Evolutionary conservation across 768 basidiomycete species (phyloP).

Genomic region (Hemileccinum impolitum): DNA sequence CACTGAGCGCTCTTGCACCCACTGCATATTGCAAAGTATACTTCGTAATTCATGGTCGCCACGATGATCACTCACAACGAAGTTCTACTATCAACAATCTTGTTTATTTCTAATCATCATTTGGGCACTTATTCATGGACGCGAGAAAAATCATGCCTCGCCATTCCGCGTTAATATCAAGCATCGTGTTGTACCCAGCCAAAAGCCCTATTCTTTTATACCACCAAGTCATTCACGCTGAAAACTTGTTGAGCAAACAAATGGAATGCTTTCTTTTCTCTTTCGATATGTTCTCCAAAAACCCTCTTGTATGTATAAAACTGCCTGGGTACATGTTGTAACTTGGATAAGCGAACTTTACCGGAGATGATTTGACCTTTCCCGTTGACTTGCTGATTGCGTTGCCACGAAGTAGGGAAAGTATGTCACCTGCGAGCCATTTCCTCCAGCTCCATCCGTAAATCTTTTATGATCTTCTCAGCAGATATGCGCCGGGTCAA

Average conservation of each 20-base stretch:
- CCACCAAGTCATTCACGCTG: constrained; percentile 13
- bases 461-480: constrained; percentile 22
- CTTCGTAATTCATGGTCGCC: neutral
- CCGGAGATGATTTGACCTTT: too few relatives aligned
- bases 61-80: neutral
- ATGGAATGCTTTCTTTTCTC: constrained; percentile 16
- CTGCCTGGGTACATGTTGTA: neutral
- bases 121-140: constrained; percentile 17
- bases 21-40: constrained; percentile 1
- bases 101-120: constrained; percentile 29
- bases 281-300: constrained; percentile 17
- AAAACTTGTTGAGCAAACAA: constrained; percentile 12
- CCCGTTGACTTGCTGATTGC: neutral
- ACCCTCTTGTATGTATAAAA: constrained; percentile 23
- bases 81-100: constrained; percentile 9
- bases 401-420: neutral
- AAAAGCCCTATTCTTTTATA: constrained; percentile 20
- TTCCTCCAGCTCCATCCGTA: constrained; percentile 12
- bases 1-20: constrained; percentile 28
- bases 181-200: constrained; percentile 26
- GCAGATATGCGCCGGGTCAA: constrained; percentile 28
- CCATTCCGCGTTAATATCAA: constrained; percentile 23
- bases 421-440: neutral
- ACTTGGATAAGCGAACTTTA: neutral
- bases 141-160: constrained; percentile 15